Evolutionary conservation across 129 eudicot genomes (phyloP).

Genomic region (Cynara cardunculus): DNA sequence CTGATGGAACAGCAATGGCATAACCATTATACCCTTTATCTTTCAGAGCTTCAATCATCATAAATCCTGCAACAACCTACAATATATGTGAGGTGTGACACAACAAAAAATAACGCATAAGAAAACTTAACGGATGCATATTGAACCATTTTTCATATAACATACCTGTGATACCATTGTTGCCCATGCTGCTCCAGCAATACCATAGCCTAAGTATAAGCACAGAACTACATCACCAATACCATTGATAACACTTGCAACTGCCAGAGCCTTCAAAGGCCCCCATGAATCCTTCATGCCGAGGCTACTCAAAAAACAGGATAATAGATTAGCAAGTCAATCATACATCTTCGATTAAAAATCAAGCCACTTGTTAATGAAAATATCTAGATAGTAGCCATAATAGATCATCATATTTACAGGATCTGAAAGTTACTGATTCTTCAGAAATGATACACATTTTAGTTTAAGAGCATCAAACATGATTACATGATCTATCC

Average conservation of each 20-base stretch:
- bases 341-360: neutral
- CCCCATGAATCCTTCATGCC: slow-evolving; percentile 99
- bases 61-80: slow-evolving; percentile 84
- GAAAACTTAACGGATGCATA: neutral
- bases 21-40: slow-evolving; percentile 82
- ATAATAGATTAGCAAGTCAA: neutral
- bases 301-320: slow-evolving; percentile 52
- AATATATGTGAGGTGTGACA: slow-evolving; percentile 20
- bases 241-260: slow-evolving; percentile 76
- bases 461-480: neutral
- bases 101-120: neutral
- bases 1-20: slow-evolving; percentile 65
- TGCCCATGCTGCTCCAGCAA: slow-evolving; percentile 99
- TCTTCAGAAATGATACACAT: neutral
- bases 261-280: slow-evolving; percentile 89
- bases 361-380: slow-evolving; percentile 5
- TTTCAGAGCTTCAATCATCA: slow-evolving; percentile 83
- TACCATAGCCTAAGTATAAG: slow-evolving; percentile 75
- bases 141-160: neutral
- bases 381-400: neutral
- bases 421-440: neutral
- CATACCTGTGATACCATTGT: slow-evolving; percentile 89
- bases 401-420: neutral
- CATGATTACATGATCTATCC: neutral
- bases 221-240: slow-evolving; percentile 80